Conservation (phyloP, 2,329 filamentous ascomycete genomes). For the Talaromyces sp. region DNA sequence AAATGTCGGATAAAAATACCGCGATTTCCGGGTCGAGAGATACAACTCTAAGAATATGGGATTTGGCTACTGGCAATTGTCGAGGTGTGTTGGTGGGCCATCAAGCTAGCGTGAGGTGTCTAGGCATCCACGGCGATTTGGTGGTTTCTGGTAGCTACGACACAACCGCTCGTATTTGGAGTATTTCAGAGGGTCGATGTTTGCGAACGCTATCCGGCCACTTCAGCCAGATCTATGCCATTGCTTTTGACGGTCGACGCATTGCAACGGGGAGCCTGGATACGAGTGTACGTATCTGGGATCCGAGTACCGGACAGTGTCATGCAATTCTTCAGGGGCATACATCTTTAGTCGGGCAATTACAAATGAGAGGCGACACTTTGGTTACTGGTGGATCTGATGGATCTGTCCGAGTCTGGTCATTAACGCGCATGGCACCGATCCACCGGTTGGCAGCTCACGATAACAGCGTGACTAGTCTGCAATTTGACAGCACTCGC, state of each 20-base stretch:
- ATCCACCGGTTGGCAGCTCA: conserved; percentile 94
- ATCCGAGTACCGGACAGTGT: conserved; percentile 80
- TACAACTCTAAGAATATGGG: conserved; percentile 92
- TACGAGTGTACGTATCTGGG: conserved; percentile 96
- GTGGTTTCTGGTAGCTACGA: conserved; percentile 99
- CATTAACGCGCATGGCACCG: conserved; percentile 79
- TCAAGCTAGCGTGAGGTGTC: conserved; percentile 88
- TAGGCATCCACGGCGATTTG: conserved; percentile 93
- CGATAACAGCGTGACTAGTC: conserved; percentile 95
- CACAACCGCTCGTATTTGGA: conserved; percentile 95
- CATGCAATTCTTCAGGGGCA: conserved; percentile 93
- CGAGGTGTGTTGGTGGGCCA: conserved; percentile 90
- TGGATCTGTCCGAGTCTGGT: conserved; percentile 95
- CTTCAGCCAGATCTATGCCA: conserved; percentile 98
- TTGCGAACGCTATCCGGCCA: conserved; percentile 86
- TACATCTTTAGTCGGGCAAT: conserved; percentile 90
- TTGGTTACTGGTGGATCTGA: conserved; percentile 95
- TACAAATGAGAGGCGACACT: conserved; percentile 92
- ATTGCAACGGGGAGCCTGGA: conserved; percentile 95
- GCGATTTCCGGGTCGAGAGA: conserved; percentile 96
- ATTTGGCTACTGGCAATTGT: conserved; percentile 82
- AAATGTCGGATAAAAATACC: conserved; percentile 92
- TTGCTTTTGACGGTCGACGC: conserved; percentile 89
- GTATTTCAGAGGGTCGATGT: conserved; percentile 90
- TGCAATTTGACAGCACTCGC: conserved; percentile 93